Base-by-base conservation (phyloP, 2,329 filamentous ascomycete genomes). In the Metarhizium guizhouense region DNA sequence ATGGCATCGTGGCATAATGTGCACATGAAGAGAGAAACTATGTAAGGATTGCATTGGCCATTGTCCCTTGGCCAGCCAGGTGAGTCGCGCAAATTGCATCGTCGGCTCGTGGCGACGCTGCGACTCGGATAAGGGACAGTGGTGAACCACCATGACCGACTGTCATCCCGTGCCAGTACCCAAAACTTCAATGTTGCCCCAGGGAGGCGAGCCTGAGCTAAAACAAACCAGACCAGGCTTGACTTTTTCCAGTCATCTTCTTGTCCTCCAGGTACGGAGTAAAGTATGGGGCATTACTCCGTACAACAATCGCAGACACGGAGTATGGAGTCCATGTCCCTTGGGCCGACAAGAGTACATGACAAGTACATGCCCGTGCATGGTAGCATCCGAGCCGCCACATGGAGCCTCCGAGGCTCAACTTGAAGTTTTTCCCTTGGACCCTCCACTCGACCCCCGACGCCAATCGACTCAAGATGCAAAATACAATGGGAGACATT, bases 191-290 rank as follows among this genome's bases (percentile, higher is more conserved):
- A 25, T 25, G 25, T 25, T 48, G 45, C 20, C 45, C 49, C 45
- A 56, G 52, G 52, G 45, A 51, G 34, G 16, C 25, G 18, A 45
- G 49, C 40, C 52, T 11, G 51, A 56, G 48, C 56, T 56, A 56
- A 52, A 54, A 52, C 25, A 25, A 25, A 25, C 25, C 25, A 25
- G 25, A 25, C 25, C 34, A 36, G 25, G 20, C 42, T 45, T 45
- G 42, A 45, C 42, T 56, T 52, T 56, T 52, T 51, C 43, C 32
- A 7, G 7, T 34, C 7, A 34, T 34, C 32, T 11, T 34, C 4
- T 8, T 34, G 32, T 7, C 32, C 10, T 34, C 32, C 32, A 25
- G 25, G 25, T 34, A 34, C 32, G 32, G 32, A 34, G 32, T 34
- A 34, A 34, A 34, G 32, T 34, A 34, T 34, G 32, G 10, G 32